These are phyloP conservation scores for Rhododendron vialii DNA, from an alignment of 148 eudicot species.

Conservation along the genomic window DNA sequence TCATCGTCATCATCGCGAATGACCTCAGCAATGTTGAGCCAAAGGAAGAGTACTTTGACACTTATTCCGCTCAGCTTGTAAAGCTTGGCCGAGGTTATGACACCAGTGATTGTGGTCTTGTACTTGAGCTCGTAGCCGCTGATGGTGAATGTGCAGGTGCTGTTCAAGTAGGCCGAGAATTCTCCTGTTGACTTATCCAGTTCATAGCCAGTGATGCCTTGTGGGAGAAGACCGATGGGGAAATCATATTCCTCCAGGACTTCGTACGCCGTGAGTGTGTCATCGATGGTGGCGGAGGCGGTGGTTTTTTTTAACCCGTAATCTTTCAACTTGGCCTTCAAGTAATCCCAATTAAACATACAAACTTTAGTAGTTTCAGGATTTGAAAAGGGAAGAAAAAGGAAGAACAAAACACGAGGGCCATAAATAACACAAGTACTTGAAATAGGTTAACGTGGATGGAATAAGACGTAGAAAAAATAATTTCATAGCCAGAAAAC, in stretches of 20 bases:
- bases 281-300: neutral
- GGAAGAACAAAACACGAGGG: neutral
- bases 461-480: too few relatives aligned
- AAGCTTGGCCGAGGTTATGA: slow-evolving; percentile 20
- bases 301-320: neutral
- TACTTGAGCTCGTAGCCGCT: slow-evolving; percentile 25
- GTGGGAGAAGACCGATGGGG: slow-evolving; percentile 31
- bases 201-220: slow-evolving; percentile 24
- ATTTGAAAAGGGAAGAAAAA: too few relatives aligned
- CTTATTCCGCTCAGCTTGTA: slow-evolving; percentile 27
- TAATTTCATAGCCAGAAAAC: too few relatives aligned
- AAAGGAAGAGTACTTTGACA: slow-evolving; percentile 34
- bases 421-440: neutral
- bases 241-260: slow-evolving; percentile 15
- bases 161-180: slow-evolving; percentile 20
- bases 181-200: slow-evolving; percentile 24
- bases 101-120: slow-evolving; percentile 28
- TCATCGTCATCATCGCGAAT: slow-evolving; percentile 19
- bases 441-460: neutral
- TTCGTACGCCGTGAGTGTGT: slow-evolving; percentile 14
- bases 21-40: slow-evolving; percentile 36
- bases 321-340: too few relatives aligned
- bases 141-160: slow-evolving; percentile 22
- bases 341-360: too few relatives aligned
- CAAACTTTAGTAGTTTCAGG: too few relatives aligned